Evolutionary conservation across 768 basidiomycete genomes (phyloP), one percentile per base, ranked within the genome.

Genomic region (Rubroboletus satanas): DNA sequence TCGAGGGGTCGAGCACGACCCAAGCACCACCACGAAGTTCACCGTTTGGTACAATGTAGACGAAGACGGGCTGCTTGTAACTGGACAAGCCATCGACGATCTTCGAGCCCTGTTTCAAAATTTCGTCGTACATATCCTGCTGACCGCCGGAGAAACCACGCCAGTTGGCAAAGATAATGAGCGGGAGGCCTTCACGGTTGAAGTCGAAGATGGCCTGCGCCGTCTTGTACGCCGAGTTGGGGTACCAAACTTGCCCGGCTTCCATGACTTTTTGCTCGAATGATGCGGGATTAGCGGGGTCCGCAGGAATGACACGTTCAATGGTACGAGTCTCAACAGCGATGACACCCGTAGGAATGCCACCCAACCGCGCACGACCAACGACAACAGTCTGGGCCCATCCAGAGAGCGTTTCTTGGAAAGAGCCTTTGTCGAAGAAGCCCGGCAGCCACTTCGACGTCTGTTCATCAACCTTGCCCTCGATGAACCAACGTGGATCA

Each of bases 201-300:
- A 98, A 92, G 75, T 99, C 97, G 73, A 94, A 94, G 77, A 98
- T 98, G 15, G 97, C 96, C 66, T 98, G 97, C 8, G 95, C 97
- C 8, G 97, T 99, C 81, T 99, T 99, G 79, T 97, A 95, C 7
- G 97, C 95, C 6, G 93, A 96, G 73, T 99, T 98, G 35, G 97
- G 97, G 71, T 98, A 98, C 97, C 97, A 99, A 26, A 98, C 97
- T 73, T 96, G 93, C 62, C 97, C 97, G n/a, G 97, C 97, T 70
- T 98, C 95, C 88, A 98, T 96, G 72, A 98, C 93, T 62, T 88
- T 88, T 67, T 95, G 95, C 71, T 99, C 97, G 71, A 95, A 92
- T 7, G 96, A 98, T 14, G 88, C 80, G 4, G 96, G 89, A 72
- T 98, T 99, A 50, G 97, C 97, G 12, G 97, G 97, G 64, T 99